Evolutionary conservation across 352 stramenopile genomes (phyloP), one percentile per base, ranked within the genome.

Genomic region (Phytophthora pluvialis): DNA sequence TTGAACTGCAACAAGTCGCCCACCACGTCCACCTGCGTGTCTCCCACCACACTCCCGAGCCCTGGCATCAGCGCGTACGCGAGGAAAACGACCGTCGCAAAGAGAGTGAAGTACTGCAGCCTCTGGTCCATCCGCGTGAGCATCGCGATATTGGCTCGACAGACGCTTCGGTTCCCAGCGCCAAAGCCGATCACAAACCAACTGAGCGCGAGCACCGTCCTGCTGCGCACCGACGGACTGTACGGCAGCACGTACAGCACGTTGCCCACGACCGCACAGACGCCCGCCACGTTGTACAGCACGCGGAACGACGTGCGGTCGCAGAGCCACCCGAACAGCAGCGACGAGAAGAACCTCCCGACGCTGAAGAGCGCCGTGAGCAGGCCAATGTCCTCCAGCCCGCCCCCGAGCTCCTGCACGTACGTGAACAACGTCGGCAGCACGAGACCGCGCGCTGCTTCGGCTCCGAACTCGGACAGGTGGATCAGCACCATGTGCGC

Each of bases 401-500:
- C 81, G 4, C 80, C 81, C 6, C 75, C 82, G n/a, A 93, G 69
- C 32, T 69, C 62, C 48, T 88, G 48, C 5, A 75, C 64, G 54
- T 93, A 93, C 5, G 70, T 76, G 47, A 90, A 93, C 28, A 93
- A 63, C 33, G 84, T 91, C 38, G 84, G 73, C 25, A 93, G 60
- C 4, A 90, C 80, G 6, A 93, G 43, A 6, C 84, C 84, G 3
- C 84, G 80, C 13, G 82, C 70, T 5, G 82, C 57, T 36, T 93
- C 84, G 8, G 82, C 77, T 5, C 67, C 66, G 47, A 93, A 90
- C 59, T 90, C 78, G 40, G 64, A 80, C 38, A 84, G 61, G 43
- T 78, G 67, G 43, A 93, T 84, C 35, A 93, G 54, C 10, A 68
- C 48, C 57, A 93, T 82, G 53, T 89, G 76, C 18, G 57, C 61